Base-by-base conservation (phyloP, 2,329 filamentous ascomycete species). In the Sclerotinia spermophila region DNA sequence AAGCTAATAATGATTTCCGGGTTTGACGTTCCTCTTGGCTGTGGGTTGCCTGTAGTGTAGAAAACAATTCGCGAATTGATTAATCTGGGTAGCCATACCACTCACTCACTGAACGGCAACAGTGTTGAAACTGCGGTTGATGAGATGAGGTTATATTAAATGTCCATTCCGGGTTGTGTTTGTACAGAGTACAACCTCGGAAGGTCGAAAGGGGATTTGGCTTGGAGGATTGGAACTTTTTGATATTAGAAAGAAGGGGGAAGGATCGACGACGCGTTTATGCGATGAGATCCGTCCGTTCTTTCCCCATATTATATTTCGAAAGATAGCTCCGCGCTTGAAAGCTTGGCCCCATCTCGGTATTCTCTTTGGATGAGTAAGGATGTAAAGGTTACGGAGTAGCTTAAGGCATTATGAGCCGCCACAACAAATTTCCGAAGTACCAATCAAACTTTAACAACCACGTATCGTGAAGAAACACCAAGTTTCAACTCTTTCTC, bases 351-450 rank as follows among this genome's bases (percentile, higher is more conserved):
- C 65, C 15, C 51, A 38, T 67, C 30, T 61, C 55, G 56, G n/a
- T 56, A 62, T 64, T 45, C 8, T 68, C 27, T 60, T 42, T 40
- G 24, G 35, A 45, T 35, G 53, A 27, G 24, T n/a, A 58, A 45
- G 44, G 33, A 27, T 27, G 13, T 27, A n/a, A n/a, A n/a, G n/a
- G n/a, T 10, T 33, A 44, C 11, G 38, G 30, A 30, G 19, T 44
- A 61, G 44, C 67, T 69, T 51, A 51, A n/a, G 35, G 27, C 48
- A 58, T 38, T 42, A 48, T 53, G n/a, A 66, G 33, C 45, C 62
- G 62, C 62, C 67, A 64, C 58, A 62, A 64, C 42, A 55, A 64
- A 53, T 69, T 11, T 64, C 67, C 58, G 58, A 42, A n/a, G 35
- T 13, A 27, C 67, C 67, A 67, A 67, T 67, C 48, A 69, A 44